Base-by-base conservation (phyloP, 371 early-diverging fungal species). In the Thermomucor indicae-seudaticae region DNA sequence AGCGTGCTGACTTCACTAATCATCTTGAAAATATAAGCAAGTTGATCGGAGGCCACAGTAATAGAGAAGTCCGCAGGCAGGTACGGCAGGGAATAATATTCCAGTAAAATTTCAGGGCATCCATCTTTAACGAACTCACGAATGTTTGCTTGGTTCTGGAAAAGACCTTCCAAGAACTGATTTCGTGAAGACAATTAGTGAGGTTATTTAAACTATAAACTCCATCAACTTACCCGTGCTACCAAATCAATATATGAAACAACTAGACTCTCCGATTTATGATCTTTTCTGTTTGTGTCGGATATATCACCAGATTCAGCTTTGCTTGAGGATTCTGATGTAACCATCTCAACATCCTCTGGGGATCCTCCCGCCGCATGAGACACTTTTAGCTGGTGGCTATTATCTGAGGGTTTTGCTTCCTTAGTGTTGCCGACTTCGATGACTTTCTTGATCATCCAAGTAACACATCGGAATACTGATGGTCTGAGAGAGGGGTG, bases 131-230 rank as follows among this genome's bases (percentile, higher is more conserved):
- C 68, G 57, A 93, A 90, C 16, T 89, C 90, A 24, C 80, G 75
- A 29, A 81, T 79, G 53, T 90, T 91, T 11, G 78, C 49, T 24
- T 75, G 66, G 53, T 86, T 91, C 51, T 91, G 90, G 60, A 95
- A 91, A 16, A 92, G 63, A 3, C 93, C 93, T 52, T 93, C 93
- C 20, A 93, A 64, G 53, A 93, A 92, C 79, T 84, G 63, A 49
- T 6, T 19, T 23, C 19, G 2, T 6, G 20, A 8, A 40, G 20
- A 40, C 17, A 20, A 10, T 40, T 7, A 40, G 41, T 20, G 41
- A 40, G 6, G 6, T 17, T 24, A 23, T 11, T 31, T n/a, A 4
- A 7, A 47, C 12, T 2, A 16, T 20, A 6, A 11, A 43, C 6
- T 20, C 12, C 25, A 19, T n/a, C 22, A 8, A 49, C 61, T 48